Conservation (phyloP, 2,329 filamentous ascomycete species). For the Ceratocystis diversiconidia region DNA sequence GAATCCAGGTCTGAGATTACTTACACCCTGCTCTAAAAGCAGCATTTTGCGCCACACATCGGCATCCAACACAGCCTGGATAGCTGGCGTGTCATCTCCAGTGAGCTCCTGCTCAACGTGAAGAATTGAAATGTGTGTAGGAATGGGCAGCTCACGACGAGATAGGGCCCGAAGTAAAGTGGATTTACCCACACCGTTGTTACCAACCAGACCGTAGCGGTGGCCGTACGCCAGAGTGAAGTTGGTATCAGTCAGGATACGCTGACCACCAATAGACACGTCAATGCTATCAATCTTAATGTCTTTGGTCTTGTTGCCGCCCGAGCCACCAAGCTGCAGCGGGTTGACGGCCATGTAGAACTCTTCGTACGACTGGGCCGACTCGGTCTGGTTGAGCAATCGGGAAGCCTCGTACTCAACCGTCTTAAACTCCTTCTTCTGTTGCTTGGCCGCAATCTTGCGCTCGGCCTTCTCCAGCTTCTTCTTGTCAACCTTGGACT, state of each 20-base stretch:
- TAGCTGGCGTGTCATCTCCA: constrained; percentile 84
- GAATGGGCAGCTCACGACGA: constrained; percentile 84
- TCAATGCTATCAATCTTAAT: constrained; percentile 96
- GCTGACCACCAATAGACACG: constrained; percentile 74
- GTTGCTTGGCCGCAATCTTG: constrained; percentile 96
- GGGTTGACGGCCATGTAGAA: constrained; percentile 99
- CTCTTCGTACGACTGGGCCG: constrained; percentile 88
- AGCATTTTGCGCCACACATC: constrained; percentile 98
- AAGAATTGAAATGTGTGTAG: constrained; percentile 94
- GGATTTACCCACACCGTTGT: constrained; percentile 98
- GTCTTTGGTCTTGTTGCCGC: constrained; percentile 86
- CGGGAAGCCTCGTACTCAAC: constrained; percentile 94
- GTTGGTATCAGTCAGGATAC: constrained; percentile 82
- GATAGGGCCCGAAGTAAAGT: constrained; percentile 87
- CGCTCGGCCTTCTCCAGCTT: constrained; percentile 97
- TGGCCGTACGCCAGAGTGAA: constrained; percentile 83
- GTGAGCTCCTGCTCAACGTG: constrained; percentile 97
- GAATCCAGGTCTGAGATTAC: constrained; percentile 23
- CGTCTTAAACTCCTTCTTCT: constrained; percentile 95
- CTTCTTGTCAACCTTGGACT: constrained; percentile 95
- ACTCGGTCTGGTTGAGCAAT: constrained; percentile 68
- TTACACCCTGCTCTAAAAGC: constrained; percentile 69
- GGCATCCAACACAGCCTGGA: constrained; percentile 91
- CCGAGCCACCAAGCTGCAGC: constrained; percentile 62
- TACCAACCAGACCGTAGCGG: constrained; percentile 91